Conservation (phyloP, 1,139 yeast genomes). For the Geotrichum cucujoidarum region DNA sequence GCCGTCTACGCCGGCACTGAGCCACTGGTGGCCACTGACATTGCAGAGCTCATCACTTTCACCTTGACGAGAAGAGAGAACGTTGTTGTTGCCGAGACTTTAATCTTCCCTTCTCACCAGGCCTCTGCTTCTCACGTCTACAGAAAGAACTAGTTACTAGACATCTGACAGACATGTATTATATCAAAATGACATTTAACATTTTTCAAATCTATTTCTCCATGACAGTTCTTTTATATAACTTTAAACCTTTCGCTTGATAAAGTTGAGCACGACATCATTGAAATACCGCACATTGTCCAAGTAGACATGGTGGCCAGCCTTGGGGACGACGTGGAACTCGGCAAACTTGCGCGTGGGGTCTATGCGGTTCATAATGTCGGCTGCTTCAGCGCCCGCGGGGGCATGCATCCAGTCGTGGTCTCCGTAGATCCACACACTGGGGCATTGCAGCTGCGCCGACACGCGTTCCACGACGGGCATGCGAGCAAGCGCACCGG, state of each 20-base stretch:
- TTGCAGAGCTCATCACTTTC: constrained; percentile 76
- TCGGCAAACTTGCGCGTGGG: constrained; percentile 29
- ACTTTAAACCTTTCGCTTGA: constrained; percentile 12
- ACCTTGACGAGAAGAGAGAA: constrained; percentile 62
- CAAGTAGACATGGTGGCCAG: constrained; percentile 77
- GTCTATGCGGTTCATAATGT: constrained; percentile 37
- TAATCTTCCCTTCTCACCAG: constrained; percentile 74
- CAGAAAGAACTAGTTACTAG: constrained; percentile 27
- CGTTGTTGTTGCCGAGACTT: constrained; percentile 72
- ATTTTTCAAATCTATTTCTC: neutral
- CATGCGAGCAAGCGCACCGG: constrained; percentile 69
- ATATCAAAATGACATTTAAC: neutral
- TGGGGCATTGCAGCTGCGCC: constrained; percentile 40
- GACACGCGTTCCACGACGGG: constrained; percentile 66
- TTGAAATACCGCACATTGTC: constrained; percentile 62
- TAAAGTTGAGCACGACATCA: constrained; percentile 42
- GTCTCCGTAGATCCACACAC: constrained; percentile 68
- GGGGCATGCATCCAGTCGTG: constrained; percentile 80
- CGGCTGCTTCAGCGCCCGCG: constrained; percentile 58
- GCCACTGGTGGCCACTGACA: constrained; percentile 71
- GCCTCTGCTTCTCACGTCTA: constrained; percentile 64
- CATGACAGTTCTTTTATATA: neutral
- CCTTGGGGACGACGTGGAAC: constrained; percentile 47
- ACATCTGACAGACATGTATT: neutral
- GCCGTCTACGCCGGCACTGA: constrained; percentile 67